Conservation (phyloP, 108 stramenopile genomes). For the Nitzschia palea region DNA sequence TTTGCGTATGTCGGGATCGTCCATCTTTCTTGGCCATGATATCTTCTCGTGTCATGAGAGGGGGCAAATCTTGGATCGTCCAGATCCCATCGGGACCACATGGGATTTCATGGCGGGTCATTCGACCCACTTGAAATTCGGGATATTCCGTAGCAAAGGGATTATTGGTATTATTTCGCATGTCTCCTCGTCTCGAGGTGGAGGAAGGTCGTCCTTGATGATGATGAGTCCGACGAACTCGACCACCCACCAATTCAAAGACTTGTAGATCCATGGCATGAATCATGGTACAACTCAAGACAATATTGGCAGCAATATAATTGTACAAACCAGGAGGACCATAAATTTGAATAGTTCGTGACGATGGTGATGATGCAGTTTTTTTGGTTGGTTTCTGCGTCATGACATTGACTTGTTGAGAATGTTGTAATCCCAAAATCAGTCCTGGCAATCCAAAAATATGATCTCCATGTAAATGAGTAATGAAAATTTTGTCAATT, state of each 20-base stretch:
- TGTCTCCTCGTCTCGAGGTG: too few relatives aligned
- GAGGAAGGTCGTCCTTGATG: not conserved
- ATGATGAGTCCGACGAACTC: slow-evolving; percentile 33
- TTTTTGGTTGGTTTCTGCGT: not conserved
- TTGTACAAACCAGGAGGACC: slow-evolving; percentile 82
- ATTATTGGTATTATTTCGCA: slow-evolving; percentile 35
- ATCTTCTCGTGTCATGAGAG: slow-evolving; percentile 10
- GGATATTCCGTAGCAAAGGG: slow-evolving; percentile 60
- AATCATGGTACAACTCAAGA: slow-evolving; percentile 49
- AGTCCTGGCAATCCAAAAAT: slow-evolving; percentile 86
- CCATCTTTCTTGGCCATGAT: slow-evolving; percentile 5
- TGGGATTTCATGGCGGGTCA: slow-evolving; percentile 33
- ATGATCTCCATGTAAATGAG: slow-evolving; percentile 95
- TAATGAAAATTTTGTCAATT: slow-evolving; percentile 74
- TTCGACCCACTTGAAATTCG: slow-evolving; percentile 43
- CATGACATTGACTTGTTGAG: not conserved
- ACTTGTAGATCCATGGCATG: slow-evolving; percentile 58
- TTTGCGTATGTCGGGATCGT: slow-evolving; percentile 1
- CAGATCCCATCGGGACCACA: slow-evolving; percentile 56
- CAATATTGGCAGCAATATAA: slow-evolving; percentile 62
- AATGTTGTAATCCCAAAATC: slow-evolving; percentile 45
- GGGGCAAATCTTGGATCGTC: slow-evolving; percentile 47
- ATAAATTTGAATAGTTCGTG: slow-evolving; percentile 59
- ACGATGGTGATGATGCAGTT: slow-evolving; percentile 3
- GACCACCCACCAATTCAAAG: slow-evolving; percentile 70